Evolutionary conservation across 1,284 basidiomycete genomes (phyloP).

Genomic region (Cryptococcus sp.): DNA sequence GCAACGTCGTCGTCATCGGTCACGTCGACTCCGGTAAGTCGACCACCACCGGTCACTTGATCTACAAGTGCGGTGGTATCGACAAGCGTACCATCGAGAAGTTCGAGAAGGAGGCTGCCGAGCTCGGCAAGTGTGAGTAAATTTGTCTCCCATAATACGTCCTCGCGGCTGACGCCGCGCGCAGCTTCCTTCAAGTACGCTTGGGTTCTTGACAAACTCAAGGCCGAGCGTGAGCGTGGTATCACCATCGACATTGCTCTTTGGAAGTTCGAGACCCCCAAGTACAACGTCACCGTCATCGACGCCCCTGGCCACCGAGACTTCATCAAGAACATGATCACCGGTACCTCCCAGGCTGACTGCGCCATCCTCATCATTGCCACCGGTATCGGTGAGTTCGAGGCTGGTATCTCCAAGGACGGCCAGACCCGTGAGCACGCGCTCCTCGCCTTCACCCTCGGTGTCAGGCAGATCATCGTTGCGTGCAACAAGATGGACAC

Average conservation of each 20-base stretch:
- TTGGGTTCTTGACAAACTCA: constrained; percentile 99
- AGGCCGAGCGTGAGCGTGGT: constrained; percentile 91
- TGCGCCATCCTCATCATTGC: constrained; percentile 99
- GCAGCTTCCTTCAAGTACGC: constrained; percentile 96
- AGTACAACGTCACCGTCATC: constrained; percentile 78
- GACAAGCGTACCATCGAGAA: constrained; percentile 99
- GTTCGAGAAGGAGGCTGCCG: constrained; percentile 99
- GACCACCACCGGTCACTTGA: constrained; percentile 99
- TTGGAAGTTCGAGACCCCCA: constrained; percentile 99
- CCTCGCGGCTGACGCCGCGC: constrained; percentile 5
- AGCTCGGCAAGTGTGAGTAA: constrained; percentile 79
- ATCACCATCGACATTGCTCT: constrained; percentile 99
- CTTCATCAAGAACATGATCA: constrained; percentile 99
- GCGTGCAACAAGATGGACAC: constrained; percentile 86
- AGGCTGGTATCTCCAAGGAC: constrained; percentile 99
- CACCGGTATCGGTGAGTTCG: constrained; percentile 99
- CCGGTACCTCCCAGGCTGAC: constrained; percentile 99
- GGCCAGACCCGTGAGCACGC: constrained; percentile 99
- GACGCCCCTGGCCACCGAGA: constrained; percentile 97
- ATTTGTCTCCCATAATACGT: constrained; percentile 4
- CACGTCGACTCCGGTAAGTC: constrained; percentile 86
- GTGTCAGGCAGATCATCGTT: constrained; percentile 99
- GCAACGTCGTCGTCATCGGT: constrained; percentile 76
- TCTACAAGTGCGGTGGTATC: constrained; percentile 99
- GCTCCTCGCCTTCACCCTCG: constrained; percentile 98